Base-by-base conservation (phyloP, 192 early-diverging fungal genomes). In the Phycomyces nitens region DNA sequence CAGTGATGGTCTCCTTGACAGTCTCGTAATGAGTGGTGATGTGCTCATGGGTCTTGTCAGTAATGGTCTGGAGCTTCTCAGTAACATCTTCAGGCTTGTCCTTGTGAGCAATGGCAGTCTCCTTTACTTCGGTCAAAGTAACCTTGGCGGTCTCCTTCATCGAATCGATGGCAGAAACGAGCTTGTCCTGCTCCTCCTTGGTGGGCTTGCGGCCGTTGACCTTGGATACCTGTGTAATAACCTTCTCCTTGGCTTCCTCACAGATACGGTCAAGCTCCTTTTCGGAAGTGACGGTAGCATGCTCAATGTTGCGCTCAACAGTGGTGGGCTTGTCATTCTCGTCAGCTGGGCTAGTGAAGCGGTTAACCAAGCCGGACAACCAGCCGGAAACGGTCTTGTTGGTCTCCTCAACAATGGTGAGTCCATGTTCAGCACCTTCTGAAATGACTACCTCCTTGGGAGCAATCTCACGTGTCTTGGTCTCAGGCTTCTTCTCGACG, bases 1-100 rank as follows among this genome's bases (percentile, higher is more conserved):
- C 62, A 42, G 51, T 42, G n/a, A 39, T 21, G 22, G 52, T 50
- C n/a, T 63, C 62, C 38, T 53, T 24, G 9, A 18, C 44, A 47
- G 44, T 18, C 12, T 47, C 44, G 18, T 47, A 47, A 18, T 47
- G 44, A 14, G 44, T n/a, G 3, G 44, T n/a, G 18, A 47, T 47
- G 11, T 47, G 44, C 3, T 47, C 15, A 47, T 47, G 44, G 11
- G 44, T n/a, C 44, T 47, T 47, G 44, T 47, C 44, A 47, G 44
- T 47, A 47, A 47, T 18, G 44, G 44, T 18, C 44, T 47, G 44
- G 15, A 47, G 18, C 18, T 47, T 47, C 18, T 47, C 18, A 2
- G 57, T 15, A 11, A 59, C 11, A 0, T 18, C 9, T 7, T 59
- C 42, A 3, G 22, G 51, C 1, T 41, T 47, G 18, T 47, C 44